Evolutionary conservation across 176 grass and related monocot species (phyloP), one percentile per base, ranked within the genome.

Genomic region (Zea luxurians): DNA sequence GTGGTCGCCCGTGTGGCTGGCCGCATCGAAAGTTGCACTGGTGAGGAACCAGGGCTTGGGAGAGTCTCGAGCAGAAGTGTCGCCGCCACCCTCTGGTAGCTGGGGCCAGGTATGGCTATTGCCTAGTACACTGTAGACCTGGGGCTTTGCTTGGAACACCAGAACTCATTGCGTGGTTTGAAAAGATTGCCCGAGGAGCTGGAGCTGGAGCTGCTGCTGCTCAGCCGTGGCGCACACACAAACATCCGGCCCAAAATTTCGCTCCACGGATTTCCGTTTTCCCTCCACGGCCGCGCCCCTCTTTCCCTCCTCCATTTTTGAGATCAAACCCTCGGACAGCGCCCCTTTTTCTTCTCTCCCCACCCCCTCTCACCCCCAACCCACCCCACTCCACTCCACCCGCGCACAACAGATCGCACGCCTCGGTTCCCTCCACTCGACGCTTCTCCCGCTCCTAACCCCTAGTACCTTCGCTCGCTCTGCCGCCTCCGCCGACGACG

Each of bases 221-320:
- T 27, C 27, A 27, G 27, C 27, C 27, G 27, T 27, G 27, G 27
- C 27, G 27, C 27, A 27, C 5, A 5, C 50, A 53, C 27, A 54
- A 54, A 15, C 52, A 15, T 48, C 34, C 44, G 43, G 67, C 67
- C 44, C 67, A 48, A 70, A 61, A 21, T 79, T 83, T 74, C 80
- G 80, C 85, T 87, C 86, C 80, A 74, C 3, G 50, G 42, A n/a
- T 61, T 88, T 80, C 74, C 68, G 49, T 69, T 79, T 83, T 88
- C 86, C 86, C 81, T 88, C 86, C 86, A 88, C 75, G 16, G 4
- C 41, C 4, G 20, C 54, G 10, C 12, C 66, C 50, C 15, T 37
- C 68, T 79, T 79, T 68, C 77, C 77, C 77, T 75, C 84, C 77
- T 41, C 84, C 53, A 70, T 84, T 84, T 88, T 79, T 83, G 67